Evolutionary conservation across 331 rosid genomes (phyloP).

Genomic region (Saraca asoca): DNA sequence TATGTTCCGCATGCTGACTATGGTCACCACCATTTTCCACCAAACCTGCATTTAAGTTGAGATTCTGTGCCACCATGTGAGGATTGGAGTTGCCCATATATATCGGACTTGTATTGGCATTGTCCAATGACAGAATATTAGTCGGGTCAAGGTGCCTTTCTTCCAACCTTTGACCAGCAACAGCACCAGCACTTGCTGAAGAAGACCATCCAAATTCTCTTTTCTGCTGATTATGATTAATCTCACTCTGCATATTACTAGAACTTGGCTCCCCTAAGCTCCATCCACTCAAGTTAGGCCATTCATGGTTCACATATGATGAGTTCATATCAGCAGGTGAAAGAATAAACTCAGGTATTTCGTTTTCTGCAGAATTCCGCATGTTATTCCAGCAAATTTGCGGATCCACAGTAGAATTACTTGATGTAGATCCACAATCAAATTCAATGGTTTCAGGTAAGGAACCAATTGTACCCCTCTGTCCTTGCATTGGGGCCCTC

Average conservation of each 20-base stretch:
- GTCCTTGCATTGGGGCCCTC: constrained; percentile 74
- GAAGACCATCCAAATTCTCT: constrained; percentile 69
- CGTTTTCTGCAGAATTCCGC: constrained; percentile 56
- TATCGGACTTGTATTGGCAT: constrained; percentile 49
- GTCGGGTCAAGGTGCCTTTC: constrained; percentile 50
- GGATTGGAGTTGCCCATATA: constrained; percentile 56
- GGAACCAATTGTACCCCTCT: constrained; percentile 76
- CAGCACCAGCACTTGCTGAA: constrained; percentile 45
- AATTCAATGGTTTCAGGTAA: constrained; percentile 71
- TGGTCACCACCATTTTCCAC: constrained; percentile 43
- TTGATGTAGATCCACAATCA: constrained; percentile 68
- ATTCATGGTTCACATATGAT: constrained; percentile 54
- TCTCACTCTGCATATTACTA: constrained; percentile 54
- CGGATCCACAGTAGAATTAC: constrained; percentile 58
- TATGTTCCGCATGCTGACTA: constrained; percentile 52
- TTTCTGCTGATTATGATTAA: constrained; percentile 49
- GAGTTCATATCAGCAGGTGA: constrained; percentile 58
- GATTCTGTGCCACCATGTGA: constrained; percentile 50
- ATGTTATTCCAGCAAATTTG: constrained; percentile 66
- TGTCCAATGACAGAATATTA: constrained; percentile 51
- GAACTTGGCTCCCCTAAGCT: constrained; percentile 83
- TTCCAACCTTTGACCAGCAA: constrained; percentile 56
- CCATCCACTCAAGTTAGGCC: constrained; percentile 67
- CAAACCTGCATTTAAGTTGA: constrained; percentile 68
- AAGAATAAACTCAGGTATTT: constrained; percentile 53